Percentiles rank a stretch among this genome's conserved stretches.
Conservation (phyloP, 495 filamentous ascomycete genomes). For the Penicillium subrubescens region DNA sequence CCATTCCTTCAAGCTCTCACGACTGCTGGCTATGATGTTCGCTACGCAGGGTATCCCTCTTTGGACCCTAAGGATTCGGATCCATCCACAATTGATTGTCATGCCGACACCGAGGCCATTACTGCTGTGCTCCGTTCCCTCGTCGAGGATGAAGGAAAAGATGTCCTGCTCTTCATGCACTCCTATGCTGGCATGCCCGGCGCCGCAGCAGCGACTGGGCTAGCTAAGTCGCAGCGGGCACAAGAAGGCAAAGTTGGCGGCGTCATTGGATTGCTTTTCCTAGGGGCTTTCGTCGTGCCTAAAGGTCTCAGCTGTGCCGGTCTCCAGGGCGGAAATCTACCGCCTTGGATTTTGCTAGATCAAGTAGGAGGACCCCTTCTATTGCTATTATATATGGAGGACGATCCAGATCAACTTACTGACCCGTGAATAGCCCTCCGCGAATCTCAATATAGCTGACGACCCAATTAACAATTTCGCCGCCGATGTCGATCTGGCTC, state of each 20-base stretch:
- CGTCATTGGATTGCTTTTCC: constrained; percentile 31
- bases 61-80: constrained; percentile 19
- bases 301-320: constrained; percentile 32
- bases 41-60: constrained; percentile 25
- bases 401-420: no score
- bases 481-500: constrained; percentile 23
- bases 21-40: constrained; percentile 20
- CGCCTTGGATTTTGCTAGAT: constrained; percentile 31
- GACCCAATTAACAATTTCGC: constrained; percentile 28
- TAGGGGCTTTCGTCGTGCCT: constrained; percentile 31
- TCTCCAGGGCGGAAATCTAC: constrained; percentile 28
- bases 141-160: constrained; percentile 29
- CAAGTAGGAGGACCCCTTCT: constrained; percentile 13
- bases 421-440: no score
- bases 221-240: constrained; percentile 21
- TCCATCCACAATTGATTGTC: constrained; percentile 17
- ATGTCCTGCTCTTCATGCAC: constrained; percentile 34
- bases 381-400: no score
- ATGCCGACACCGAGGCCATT: constrained; percentile 24
- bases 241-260: constrained; percentile 28
- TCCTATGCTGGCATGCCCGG: constrained; percentile 39
- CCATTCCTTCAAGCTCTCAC: constrained; percentile 24
- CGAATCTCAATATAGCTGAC: constrained; percentile 12
- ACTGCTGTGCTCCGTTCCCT: constrained; percentile 10
- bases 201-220: constrained; percentile 23